phyloP scores from a whole-genome alignment of 176 grass and related monocot genomes.

The Triticum urartu region DNA sequence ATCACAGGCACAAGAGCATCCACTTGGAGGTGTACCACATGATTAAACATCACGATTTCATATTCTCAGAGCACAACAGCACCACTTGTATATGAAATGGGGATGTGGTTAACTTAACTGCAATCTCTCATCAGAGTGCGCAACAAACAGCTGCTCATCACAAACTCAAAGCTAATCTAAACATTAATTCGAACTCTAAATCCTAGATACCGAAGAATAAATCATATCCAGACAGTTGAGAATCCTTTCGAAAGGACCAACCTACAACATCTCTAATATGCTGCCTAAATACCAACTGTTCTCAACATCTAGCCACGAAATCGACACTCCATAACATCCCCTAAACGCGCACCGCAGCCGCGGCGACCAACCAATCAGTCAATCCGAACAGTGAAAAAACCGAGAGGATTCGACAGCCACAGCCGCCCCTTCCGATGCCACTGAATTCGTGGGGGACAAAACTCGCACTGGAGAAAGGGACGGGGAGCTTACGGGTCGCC shows the following conservation, averaged over 20 bases:
- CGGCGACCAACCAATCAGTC: not conserved
- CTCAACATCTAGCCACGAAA: not conserved
- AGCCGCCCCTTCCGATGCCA: not conserved
- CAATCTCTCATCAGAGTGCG: not conserved
- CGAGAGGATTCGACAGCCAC: not conserved
- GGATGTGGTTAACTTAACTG: not conserved
- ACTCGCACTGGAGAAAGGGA: not conserved
- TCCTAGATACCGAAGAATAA: not conserved
- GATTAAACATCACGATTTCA: not conserved
- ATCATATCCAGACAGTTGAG: not conserved
- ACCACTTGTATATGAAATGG: not conserved
- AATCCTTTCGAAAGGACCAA: not conserved
- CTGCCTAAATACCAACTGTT: not conserved
- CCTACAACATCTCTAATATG: not conserved
- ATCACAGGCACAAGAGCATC: not conserved
- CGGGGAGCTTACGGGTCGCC: constrained; percentile 41
- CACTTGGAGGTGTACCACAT: not conserved
- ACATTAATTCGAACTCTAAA: not conserved
- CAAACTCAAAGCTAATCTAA: not conserved
- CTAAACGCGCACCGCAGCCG: not conserved
- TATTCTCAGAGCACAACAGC: not conserved
- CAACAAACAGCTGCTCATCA: not conserved
- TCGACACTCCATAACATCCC: not conserved
- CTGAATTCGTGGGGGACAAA: not conserved
- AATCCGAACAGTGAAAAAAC: not conserved